Base-by-base conservation (phyloP, 202 grass and related monocot species). In the Carex sylvatica region DNA sequence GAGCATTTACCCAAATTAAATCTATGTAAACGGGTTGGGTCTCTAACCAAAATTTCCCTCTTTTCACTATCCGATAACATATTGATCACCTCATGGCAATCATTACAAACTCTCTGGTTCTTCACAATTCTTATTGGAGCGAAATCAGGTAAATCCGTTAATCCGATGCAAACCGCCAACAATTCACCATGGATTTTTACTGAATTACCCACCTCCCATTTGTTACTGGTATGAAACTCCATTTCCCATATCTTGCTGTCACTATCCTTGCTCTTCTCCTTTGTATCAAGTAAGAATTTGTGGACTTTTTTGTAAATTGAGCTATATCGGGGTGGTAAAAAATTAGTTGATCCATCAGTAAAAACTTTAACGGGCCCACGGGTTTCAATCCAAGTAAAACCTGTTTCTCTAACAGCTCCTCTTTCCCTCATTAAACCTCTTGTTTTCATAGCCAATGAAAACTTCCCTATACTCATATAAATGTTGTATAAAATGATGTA, bases 341-440 rank as follows among this genome's bases (percentile, higher is more conserved):
- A 85, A 12, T 74, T 83, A 49, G 82, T 85, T 78, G 49, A 56
- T 77, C 65, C 83, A n/a, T 87, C 90, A 18, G 40, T 24, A 80
- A 92, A 94, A 33, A 82, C 55, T 72, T 85, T 74, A 74, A 91
- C 56, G 22, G 87, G 83, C 71, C 88, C 73, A 74, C 88, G 84
- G 80, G 90, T 86, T 64, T 92, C 90, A 3, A 82, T 69, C 94
- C 91, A 97, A 88, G 88, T 89, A 82, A 88, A 33, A 72, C 80
- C 90, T 9, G 63, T 65, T 89, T 97, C 85, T 56, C 82, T 92
- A 59, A 68, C 59, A 70, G 92, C 49, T 20, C 94, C 90, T 42
- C 81, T 77, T 80, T 94, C 89, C 84, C 94, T 92, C 94, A 97
- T 94, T 66, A 94, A 84, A 12, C 94, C 94, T 91, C 94, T 88